Evolutionary conservation across 2,329 filamentous ascomycete species (phyloP).

Genomic region (Penicillium nordicum): DNA sequence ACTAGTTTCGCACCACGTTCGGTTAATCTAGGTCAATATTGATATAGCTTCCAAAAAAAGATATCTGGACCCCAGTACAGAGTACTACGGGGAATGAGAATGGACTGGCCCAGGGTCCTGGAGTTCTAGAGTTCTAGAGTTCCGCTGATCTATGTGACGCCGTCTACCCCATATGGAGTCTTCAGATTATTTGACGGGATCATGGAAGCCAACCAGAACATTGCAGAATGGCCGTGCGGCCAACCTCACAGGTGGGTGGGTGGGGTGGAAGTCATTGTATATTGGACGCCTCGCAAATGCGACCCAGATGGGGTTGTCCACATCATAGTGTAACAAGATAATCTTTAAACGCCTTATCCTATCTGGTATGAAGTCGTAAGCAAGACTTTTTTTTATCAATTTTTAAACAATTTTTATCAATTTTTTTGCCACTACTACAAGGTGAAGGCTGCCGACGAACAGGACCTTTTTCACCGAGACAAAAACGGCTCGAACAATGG

Average conservation of each 20-base stretch:
- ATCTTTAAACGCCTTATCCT: background rate
- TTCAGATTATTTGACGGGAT: background rate
- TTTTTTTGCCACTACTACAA: background rate
- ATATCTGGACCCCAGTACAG: too few species aligned
- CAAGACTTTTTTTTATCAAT: too few species aligned
- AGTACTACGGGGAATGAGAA: background rate
- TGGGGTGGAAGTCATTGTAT: slow-evolving; percentile 8
- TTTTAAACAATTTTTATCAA: too few species aligned
- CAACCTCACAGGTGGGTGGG: slow-evolving; percentile 6
- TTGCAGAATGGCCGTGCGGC: slow-evolving; percentile 3
- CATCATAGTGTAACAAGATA: background rate
- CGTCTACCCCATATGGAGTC: slow-evolving; percentile 7
- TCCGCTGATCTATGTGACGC: slow-evolving; percentile 5
- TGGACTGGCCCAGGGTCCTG: background rate
- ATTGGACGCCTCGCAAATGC: slow-evolving; percentile 15
- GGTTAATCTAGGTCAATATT: background rate
- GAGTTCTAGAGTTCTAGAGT: background rate
- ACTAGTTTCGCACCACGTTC: background rate
- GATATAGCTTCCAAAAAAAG: background rate
- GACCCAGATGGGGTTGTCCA: background rate
- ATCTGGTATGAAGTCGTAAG: background rate
- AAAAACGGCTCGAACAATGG: background rate
- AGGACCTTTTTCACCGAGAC: background rate
- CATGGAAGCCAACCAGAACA: slow-evolving; percentile 9
- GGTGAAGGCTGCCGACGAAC: background rate